phyloP scores from a whole-genome alignment of 2,329 filamentous ascomycete genomes.

The Ophiocordyceps camponoti-leonardi region DNA sequence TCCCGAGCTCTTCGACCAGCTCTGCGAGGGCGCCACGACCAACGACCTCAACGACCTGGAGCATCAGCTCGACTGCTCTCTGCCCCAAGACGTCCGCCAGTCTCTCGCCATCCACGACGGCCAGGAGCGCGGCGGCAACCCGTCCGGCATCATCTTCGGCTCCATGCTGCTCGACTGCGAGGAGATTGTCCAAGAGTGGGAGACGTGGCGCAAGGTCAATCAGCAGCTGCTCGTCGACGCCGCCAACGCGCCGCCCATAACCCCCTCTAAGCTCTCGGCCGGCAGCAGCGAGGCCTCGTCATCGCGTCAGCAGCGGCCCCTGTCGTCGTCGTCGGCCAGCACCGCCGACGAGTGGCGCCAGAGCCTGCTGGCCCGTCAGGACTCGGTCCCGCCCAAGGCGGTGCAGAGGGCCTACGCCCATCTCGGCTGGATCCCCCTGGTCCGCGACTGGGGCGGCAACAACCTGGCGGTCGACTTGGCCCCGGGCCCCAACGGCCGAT shows the following conservation, averaged over 20 bases:
- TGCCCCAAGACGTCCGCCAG: slow-evolving; percentile 85
- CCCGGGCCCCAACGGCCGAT: slow-evolving; percentile 74
- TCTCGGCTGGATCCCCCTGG: slow-evolving; percentile 86
- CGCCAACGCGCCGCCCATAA: slow-evolving; percentile 38
- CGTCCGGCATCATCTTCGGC: slow-evolving; percentile 84
- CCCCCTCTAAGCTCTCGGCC: slow-evolving; percentile 55
- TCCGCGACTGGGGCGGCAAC: slow-evolving; percentile 97
- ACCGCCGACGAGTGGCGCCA: slow-evolving; percentile 59
- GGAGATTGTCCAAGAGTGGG: slow-evolving; percentile 95
- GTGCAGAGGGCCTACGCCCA: slow-evolving; percentile 91
- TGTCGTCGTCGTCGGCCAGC: slow-evolving; percentile 25
- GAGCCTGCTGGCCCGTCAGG: slow-evolving; percentile 68
- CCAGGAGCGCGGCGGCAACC: slow-evolving; percentile 83
- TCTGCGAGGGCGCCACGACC: slow-evolving; percentile 77
- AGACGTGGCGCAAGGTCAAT: slow-evolving; percentile 88
- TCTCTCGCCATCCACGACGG: slow-evolving; percentile 85
- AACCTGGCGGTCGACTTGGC: slow-evolving; percentile 87
- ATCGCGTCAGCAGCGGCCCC: slow-evolving; percentile 37
- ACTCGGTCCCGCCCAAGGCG: slow-evolving; percentile 70
- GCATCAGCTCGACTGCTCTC: slow-evolving; percentile 83
- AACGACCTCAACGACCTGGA: slow-evolving; percentile 97
- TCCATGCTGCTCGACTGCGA: slow-evolving; percentile 96
- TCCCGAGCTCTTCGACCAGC: slow-evolving; percentile 80
- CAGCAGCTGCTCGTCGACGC: slow-evolving; percentile 63
- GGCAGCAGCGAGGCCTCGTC: slow-evolving; percentile 51